Evolutionary conservation across 129 eudicot genomes (phyloP).

Genomic region (Lactuca saligna): DNA sequence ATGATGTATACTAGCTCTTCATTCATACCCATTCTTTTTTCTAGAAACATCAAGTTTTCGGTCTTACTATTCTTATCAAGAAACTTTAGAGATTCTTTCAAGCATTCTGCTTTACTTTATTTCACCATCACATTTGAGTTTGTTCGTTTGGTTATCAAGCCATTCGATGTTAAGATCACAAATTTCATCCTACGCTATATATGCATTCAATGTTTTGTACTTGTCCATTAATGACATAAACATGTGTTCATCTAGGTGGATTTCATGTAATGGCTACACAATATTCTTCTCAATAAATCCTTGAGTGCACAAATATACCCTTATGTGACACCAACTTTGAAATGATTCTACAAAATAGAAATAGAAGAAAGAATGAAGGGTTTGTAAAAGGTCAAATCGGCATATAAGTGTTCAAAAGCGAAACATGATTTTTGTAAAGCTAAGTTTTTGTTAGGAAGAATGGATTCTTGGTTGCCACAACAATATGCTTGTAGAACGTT

Average conservation of each 20-base stretch:
- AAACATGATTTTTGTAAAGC: slow-evolving; percentile 15
- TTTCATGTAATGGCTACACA: slow-evolving; percentile 16
- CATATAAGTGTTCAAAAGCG: slow-evolving; percentile 16
- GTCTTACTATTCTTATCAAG: slow-evolving; percentile 30
- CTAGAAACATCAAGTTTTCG: slow-evolving; percentile 15
- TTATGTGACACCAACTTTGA: slow-evolving; percentile 18
- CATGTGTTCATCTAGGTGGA: slow-evolving; percentile 17
- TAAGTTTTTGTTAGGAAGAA: slow-evolving; percentile 22
- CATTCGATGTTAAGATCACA: not conserved
- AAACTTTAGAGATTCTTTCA: slow-evolving; percentile 24
- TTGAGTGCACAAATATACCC: slow-evolving; percentile 22
- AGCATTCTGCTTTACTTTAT: slow-evolving; percentile 28
- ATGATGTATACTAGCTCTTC: slow-evolving; percentile 28
- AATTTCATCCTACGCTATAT: not conserved
- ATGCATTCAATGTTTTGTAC: not conserved
- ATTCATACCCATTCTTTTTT: slow-evolving; percentile 21
- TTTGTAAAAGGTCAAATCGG: slow-evolving; percentile 24
- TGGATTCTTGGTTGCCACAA: slow-evolving; percentile 32
- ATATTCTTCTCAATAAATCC: slow-evolving; percentile 20
- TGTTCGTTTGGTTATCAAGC: slow-evolving; percentile 16
- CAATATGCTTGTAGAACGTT: slow-evolving; percentile 17
- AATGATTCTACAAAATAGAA: slow-evolving; percentile 4
- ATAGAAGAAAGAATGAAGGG: slow-evolving; percentile 6
- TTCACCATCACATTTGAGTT: slow-evolving; percentile 24
- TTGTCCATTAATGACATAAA: slow-evolving; percentile 11